Conservation (phyloP, 2,329 filamentous ascomycete genomes). For the Didymella arachidicola region DNA sequence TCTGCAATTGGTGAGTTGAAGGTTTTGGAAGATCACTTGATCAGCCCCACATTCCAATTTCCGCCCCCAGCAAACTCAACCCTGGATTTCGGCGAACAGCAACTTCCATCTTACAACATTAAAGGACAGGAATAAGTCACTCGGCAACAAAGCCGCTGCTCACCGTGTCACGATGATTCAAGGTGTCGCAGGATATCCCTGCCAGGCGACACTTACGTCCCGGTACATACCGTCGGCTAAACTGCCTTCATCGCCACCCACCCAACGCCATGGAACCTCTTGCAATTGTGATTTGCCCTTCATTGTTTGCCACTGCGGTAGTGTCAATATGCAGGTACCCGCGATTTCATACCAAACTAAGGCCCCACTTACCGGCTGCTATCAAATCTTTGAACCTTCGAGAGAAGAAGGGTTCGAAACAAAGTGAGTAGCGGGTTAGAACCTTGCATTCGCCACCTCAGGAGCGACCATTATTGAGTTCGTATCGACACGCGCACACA, state of each 20-base stretch:
- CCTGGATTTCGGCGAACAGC: background rate
- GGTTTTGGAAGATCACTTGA: constrained; percentile 9
- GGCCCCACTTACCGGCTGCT: constrained; percentile 8
- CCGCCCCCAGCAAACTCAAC: constrained; percentile 5
- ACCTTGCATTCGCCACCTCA: constrained; percentile 7
- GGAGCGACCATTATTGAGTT: background rate
- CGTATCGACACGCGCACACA: background rate
- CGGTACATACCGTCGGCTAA: constrained; percentile 13
- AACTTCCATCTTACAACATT: background rate
- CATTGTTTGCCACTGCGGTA: constrained; percentile 14
- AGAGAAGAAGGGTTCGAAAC: background rate
- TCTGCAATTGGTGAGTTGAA: background rate
- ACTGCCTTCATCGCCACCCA: constrained; percentile 14
- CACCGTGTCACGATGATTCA: background rate
- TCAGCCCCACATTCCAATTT: constrained; percentile 12
- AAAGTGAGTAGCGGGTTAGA: background rate
- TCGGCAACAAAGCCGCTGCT: background rate
- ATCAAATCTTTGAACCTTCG: constrained; percentile 2
- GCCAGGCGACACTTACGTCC: background rate
- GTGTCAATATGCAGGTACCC: constrained; percentile 20
- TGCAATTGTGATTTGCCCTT: constrained; percentile 3
- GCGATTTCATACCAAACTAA: background rate
- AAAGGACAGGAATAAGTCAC: background rate
- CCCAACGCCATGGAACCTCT: constrained; percentile 8
- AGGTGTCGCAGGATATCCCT: background rate